Base-by-base conservation (phyloP, 306 rosid genomes). In the Albizia julibrissin region DNA sequence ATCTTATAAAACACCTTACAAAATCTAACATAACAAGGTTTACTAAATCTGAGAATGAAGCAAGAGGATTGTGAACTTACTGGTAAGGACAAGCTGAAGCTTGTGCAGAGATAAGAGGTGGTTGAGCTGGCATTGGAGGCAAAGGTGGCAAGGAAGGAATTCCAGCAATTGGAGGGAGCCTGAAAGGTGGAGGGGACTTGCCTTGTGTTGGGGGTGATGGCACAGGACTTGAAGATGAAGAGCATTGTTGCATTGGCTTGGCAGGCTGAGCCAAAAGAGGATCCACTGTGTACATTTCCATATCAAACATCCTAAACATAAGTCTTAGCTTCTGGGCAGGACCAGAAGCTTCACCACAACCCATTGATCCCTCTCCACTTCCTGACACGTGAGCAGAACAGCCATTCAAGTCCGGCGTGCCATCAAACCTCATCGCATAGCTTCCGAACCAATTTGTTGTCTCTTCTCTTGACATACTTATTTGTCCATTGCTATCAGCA, bases 251-350 rank as follows among this genome's bases (percentile, higher is more conserved):
- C 98, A 89, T 90, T 21, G 98, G 94, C 68, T 90, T 85, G 10
- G 91, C 66, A 61, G 98, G 98, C 84, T 94, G 97, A 75, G 97
- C 82, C 29, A 94, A 89, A 70, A 94, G 89, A 62, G 97, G 84
- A 85, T 91, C 94, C 72, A 86, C 97, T 0, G 74, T 82, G 78
- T 94, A 94, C 91, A 91, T 89, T 66, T 86, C 94, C 94, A 84
- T 88, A 77, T 87, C 87, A 84, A 93, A 93, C 86, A 93, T 78
- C 79, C 91, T 90, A 81, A 92, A 93, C 94, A 91, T 54, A 5
- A 94, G 93, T 59, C 80, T 88, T 0, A 94, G 94, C 77, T 83
- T 89, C 78, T 89, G 92, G 10, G 97, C 75, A 62, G 95, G 90
- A 31, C 98, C 93, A 49, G 88, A 91, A 24, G 85, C 85, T 70